Conservation (phyloP, 2,329 filamentous ascomycete species). For the Ascochyta pisi region DNA sequence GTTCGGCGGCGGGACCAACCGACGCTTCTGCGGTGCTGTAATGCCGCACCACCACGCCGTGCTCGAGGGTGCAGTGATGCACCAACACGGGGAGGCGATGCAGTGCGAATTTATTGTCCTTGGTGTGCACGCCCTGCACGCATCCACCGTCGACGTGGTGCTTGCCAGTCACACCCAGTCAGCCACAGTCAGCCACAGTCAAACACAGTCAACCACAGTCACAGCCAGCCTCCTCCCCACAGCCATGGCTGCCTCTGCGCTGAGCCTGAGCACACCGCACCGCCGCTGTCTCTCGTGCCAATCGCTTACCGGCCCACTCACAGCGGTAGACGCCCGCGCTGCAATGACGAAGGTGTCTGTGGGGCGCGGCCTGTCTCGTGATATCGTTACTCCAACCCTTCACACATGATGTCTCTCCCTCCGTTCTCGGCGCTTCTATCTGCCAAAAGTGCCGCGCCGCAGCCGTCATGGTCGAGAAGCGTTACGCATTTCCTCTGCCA, state of each 20-base stretch:
- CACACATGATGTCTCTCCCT: slow-evolving; percentile 4
- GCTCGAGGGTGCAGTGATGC: neutral
- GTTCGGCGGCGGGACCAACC: slow-evolving; percentile 7
- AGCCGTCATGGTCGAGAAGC: slow-evolving; percentile 7
- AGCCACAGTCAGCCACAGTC: neutral
- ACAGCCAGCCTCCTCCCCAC: neutral
- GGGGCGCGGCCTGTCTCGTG: slow-evolving; percentile 16
- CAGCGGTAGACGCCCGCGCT: slow-evolving; percentile 12
- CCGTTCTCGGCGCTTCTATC: slow-evolving; percentile 24
- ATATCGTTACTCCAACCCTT: slow-evolving; percentile 2
- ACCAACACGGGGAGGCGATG: neutral
- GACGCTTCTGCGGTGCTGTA: neutral
- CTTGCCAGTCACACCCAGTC: neutral
- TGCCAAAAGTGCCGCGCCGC: slow-evolving; percentile 9
- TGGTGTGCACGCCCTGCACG: neutral
- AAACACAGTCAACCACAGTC: too few relatives aligned
- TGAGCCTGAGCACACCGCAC: too few relatives aligned
- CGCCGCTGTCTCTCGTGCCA: neutral
- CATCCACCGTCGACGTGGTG: neutral
- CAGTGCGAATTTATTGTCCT: neutral
- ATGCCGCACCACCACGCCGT: slow-evolving; percentile 4
- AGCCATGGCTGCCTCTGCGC: slow-evolving; percentile 2
- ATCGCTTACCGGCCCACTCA: slow-evolving; percentile 31
- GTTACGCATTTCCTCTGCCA: slow-evolving; percentile 26
- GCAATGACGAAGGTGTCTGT: slow-evolving; percentile 14